Percentiles rank a stretch among this genome's conserved stretches.
Conservation (phyloP, 495 filamentous ascomycete genomes). For the Thermochaetoides thermophila region DNA sequence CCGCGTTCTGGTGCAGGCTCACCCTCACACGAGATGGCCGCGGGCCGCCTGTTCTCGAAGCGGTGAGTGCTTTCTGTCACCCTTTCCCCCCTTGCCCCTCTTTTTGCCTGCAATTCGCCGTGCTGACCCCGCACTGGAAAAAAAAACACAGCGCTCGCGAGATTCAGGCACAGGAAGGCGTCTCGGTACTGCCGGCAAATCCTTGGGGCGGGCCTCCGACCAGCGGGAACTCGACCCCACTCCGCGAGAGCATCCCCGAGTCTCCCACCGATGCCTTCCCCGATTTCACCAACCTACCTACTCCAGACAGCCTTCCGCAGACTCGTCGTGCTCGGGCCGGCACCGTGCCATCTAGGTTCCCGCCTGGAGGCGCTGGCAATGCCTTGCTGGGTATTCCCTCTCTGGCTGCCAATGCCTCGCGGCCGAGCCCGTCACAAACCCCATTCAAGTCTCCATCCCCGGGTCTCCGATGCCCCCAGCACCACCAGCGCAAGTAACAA, state of each 20-base stretch:
- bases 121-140: too few species aligned
- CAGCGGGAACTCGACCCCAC: slow-evolving; percentile 85
- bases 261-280: slow-evolving; percentile 94
- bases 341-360: slow-evolving; percentile 91
- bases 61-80: slow-evolving; percentile 43
- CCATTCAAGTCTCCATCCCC: slow-evolving; percentile 73
- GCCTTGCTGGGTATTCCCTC: slow-evolving; percentile 46
- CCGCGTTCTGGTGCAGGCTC: slow-evolving; percentile 85
- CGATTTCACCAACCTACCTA: slow-evolving; percentile 59
- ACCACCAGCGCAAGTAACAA: too few species aligned
- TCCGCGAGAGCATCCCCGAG: slow-evolving; percentile 94
- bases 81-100: slow-evolving; percentile 4
- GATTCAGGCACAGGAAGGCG: slow-evolving; percentile 92
- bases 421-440: slow-evolving; percentile 79
- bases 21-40: slow-evolving; percentile 80
- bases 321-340: slow-evolving; percentile 67
- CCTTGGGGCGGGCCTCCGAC: slow-evolving; percentile 87
- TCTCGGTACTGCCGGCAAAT: slow-evolving; percentile 51
- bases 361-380: slow-evolving; percentile 45
- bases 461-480: slow-evolving; percentile 43
- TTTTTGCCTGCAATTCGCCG: slow-evolving; percentile 10
- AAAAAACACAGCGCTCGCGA: slow-evolving; percentile 66
- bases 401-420: slow-evolving; percentile 64
- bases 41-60: slow-evolving; percentile 67
- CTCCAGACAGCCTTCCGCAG: slow-evolving; percentile 41